Conservation (phyloP, 495 filamentous ascomycete species). For the Podospora fimiseda region DNA sequence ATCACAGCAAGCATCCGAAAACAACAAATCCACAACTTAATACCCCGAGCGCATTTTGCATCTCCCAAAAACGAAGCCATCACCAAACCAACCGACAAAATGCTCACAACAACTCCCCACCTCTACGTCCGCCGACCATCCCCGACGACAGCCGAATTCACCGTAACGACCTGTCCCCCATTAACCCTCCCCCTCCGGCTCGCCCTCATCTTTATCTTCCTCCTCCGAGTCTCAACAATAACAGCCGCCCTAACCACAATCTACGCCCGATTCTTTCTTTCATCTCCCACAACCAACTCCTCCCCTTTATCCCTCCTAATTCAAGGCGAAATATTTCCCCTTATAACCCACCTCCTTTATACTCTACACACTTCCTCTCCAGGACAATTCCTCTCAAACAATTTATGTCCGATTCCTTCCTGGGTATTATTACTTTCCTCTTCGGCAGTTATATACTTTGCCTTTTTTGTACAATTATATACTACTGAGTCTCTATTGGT, state of each 20-base stretch:
- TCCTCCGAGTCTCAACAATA: slow-evolving; percentile 38
- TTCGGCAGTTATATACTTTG: slow-evolving; percentile 25
- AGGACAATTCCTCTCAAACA: slow-evolving; percentile 35
- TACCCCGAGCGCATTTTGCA: not conserved
- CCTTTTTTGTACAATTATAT: slow-evolving; percentile 34
- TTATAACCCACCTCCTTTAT: slow-evolving; percentile 31
- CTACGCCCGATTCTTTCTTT: slow-evolving; percentile 21
- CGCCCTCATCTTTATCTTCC: slow-evolving; percentile 43
- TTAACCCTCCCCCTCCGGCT: slow-evolving; percentile 52
- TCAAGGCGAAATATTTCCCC: slow-evolving; percentile 10
- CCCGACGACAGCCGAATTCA: slow-evolving; percentile 80
- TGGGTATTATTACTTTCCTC: slow-evolving; percentile 21
- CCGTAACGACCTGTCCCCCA: slow-evolving; percentile 65
- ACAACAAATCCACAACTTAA: too few species aligned
- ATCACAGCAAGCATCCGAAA: too few species aligned
- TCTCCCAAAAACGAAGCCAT: not conserved
- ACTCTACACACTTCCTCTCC: slow-evolving; percentile 22
- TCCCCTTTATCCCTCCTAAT: slow-evolving; percentile 2
- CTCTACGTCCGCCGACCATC: slow-evolving; percentile 69
- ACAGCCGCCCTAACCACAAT: slow-evolving; percentile 31
- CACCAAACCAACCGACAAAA: slow-evolving; percentile 22
- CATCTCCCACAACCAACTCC: slow-evolving; percentile 6
- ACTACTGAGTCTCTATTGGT: slow-evolving; percentile 81
- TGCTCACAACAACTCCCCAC: slow-evolving; percentile 47
- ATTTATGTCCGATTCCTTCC: slow-evolving; percentile 33